Percentiles rank a stretch among this genome's conserved stretches.
Evolutionary conservation across 2,329 filamentous ascomycete species (phyloP).

Genomic region (Arthrobotrys musiformis): DNA sequence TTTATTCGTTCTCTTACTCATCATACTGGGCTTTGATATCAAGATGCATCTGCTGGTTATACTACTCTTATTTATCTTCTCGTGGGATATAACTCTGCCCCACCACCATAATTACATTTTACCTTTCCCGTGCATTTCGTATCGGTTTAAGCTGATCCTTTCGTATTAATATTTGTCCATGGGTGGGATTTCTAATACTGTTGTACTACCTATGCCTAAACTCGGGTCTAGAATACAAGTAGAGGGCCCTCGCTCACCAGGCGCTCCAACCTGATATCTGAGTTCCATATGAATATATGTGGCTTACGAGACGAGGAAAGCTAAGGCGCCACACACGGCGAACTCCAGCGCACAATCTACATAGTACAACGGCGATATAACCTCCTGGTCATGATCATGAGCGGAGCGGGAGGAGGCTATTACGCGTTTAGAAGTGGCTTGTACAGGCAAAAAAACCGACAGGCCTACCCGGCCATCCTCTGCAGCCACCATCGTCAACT

Average conservation of each 20-base stretch:
- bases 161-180: neutral
- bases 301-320: neutral
- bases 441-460: slow-evolving; percentile 20
- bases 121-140: too few relatives aligned
- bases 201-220: neutral
- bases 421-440: slow-evolving; percentile 51
- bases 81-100: neutral
- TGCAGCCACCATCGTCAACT: neutral
- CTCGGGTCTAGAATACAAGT: neutral
- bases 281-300: too few relatives aligned
- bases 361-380: neutral
- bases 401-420: slow-evolving; percentile 1
- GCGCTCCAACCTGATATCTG: too few relatives aligned
- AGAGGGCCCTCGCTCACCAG: too few relatives aligned
- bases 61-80: neutral
- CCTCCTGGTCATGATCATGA: neutral
- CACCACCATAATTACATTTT: neutral
- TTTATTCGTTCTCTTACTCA: neutral
- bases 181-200: neutral
- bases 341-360: neutral
- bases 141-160: neutral
- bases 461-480: slow-evolving; percentile 7
- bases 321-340: slow-evolving; percentile 22
- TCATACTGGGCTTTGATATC: slow-evolving; percentile 4
- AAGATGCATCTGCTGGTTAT: neutral